Conservation (phyloP, 2,329 filamentous ascomycete genomes). For the Hypoxylon sp. region DNA sequence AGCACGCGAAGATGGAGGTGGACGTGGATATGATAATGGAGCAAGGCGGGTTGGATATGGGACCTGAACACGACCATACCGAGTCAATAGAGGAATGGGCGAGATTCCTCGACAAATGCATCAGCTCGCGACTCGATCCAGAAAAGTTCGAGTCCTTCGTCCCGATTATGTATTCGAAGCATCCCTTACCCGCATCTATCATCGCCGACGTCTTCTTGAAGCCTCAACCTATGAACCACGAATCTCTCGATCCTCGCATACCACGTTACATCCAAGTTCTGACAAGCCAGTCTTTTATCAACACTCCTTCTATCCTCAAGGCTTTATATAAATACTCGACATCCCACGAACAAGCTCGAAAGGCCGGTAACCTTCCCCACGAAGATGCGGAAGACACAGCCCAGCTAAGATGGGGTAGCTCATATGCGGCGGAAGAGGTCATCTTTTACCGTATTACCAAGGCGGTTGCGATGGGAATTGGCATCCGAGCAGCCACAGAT, state of each 20-base stretch:
- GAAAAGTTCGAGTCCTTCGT: slow-evolving; percentile 63
- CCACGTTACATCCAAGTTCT: slow-evolving; percentile 67
- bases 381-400: slow-evolving; percentile 35
- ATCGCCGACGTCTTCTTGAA: slow-evolving; percentile 68
- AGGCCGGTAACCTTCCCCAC: slow-evolving; percentile 27
- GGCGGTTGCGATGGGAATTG: slow-evolving; percentile 70
- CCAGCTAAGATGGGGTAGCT: slow-evolving; percentile 60
- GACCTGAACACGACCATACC: slow-evolving; percentile 23
- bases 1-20: slow-evolving; percentile 35
- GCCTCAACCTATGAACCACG: slow-evolving; percentile 57
- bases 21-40: slow-evolving; percentile 29
- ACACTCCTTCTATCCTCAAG: slow-evolving; percentile 63
- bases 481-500: slow-evolving; percentile 57
- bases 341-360: slow-evolving; percentile 51
- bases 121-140: slow-evolving; percentile 60
- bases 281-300: slow-evolving; percentile 59
- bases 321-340: slow-evolving; percentile 67
- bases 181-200: slow-evolving; percentile 59
- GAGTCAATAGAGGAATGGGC: slow-evolving; percentile 55
- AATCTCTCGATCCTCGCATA: slow-evolving; percentile 66
- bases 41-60: slow-evolving; percentile 10
- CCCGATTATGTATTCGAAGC: slow-evolving; percentile 57
- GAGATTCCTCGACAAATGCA: slow-evolving; percentile 60
- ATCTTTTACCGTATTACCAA: slow-evolving; percentile 94
- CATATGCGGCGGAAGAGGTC: slow-evolving; percentile 79